phyloP scores from a whole-genome alignment of 768 basidiomycete genomes.

The Hysterangium stoloniferum region DNA sequence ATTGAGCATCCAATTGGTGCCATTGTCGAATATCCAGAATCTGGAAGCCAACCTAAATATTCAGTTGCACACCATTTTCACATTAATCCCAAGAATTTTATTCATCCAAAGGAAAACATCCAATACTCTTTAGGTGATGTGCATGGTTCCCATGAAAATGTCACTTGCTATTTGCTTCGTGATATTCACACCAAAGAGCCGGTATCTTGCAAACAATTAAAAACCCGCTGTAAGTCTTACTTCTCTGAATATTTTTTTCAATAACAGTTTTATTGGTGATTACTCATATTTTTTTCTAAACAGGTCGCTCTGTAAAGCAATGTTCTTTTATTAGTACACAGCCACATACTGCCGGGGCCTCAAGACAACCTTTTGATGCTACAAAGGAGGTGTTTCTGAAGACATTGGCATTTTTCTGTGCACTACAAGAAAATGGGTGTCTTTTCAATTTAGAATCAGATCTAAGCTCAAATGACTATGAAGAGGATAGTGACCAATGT shows the following conservation, averaged over 20 bases:
- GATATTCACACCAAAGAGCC: background rate
- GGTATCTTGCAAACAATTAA: background rate
- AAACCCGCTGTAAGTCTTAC: background rate
- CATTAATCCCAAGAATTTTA: background rate
- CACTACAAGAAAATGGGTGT: conserved; percentile 17
- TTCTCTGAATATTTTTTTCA: background rate
- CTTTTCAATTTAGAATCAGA: conserved; percentile 13
- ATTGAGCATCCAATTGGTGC: conserved; percentile 8
- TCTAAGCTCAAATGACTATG: background rate
- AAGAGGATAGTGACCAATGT: background rate
- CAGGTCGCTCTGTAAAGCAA: conserved; percentile 3
- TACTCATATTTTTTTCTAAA: too few species aligned
- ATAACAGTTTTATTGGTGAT: background rate
- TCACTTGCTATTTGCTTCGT: background rate
- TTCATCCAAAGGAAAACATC: conserved; percentile 1
- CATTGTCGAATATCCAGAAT: conserved; percentile 6
- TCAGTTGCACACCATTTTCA: conserved; percentile 1
- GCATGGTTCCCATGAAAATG: background rate
- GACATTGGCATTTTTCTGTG: conserved; percentile 19
- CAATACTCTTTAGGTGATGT: conserved; percentile 6
- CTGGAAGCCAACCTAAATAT: background rate
- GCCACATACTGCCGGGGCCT: background rate
- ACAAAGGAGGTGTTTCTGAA: conserved; percentile 16
- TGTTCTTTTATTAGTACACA: conserved; percentile 6
- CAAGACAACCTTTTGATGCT: background rate